A percentile compares a stretch with the other conserved stretches of the same genome.
These are phyloP conservation scores for Blastobotrys parvus DNA, from an alignment of 805 yeast species.

Conservation along the genomic window DNA sequence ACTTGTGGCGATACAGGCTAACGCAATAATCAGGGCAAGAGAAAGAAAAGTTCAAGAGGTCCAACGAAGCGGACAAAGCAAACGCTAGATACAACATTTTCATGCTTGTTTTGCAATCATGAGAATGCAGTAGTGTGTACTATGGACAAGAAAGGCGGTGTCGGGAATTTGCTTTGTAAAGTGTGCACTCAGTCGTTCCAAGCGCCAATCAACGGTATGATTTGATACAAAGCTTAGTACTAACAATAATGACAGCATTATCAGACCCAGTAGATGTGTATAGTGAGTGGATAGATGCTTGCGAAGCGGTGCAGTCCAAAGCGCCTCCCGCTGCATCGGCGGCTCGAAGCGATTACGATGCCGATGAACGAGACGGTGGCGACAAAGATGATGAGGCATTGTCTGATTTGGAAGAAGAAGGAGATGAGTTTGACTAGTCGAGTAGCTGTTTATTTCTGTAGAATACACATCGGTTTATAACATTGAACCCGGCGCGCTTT, in stretches of 20 bases:
- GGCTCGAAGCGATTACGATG: slow-evolving; percentile 21
- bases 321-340: slow-evolving; percentile 49
- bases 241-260: slow-evolving; percentile 31
- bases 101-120: slow-evolving; percentile 92
- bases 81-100: slow-evolving; percentile 71
- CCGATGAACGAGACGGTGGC: slow-evolving; percentile 17
- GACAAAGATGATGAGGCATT: slow-evolving; percentile 24
- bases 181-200: slow-evolving; percentile 93
- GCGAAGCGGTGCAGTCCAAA: slow-evolving; percentile 51
- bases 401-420: slow-evolving; percentile 20
- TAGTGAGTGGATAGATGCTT: slow-evolving; percentile 97
- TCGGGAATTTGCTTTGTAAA: slow-evolving; percentile 82
- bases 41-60: slow-evolving; percentile 76
- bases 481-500: too few species aligned
- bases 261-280: slow-evolving; percentile 88
- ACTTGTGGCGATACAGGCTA: too few species aligned
- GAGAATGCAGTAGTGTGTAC: slow-evolving; percentile 85
- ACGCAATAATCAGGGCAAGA: slow-evolving; percentile 74
- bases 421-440: slow-evolving; percentile 15
- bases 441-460: too few species aligned
- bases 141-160: slow-evolving; percentile 74
- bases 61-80: slow-evolving; percentile 75
- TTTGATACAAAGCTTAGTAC: neutral
- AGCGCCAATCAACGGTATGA: slow-evolving; percentile 59
- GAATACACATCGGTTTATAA: too few species aligned